Evolutionary conservation across 2,329 filamentous ascomycete genomes (phyloP).

Genomic region (Monilinia aucupariae): DNA sequence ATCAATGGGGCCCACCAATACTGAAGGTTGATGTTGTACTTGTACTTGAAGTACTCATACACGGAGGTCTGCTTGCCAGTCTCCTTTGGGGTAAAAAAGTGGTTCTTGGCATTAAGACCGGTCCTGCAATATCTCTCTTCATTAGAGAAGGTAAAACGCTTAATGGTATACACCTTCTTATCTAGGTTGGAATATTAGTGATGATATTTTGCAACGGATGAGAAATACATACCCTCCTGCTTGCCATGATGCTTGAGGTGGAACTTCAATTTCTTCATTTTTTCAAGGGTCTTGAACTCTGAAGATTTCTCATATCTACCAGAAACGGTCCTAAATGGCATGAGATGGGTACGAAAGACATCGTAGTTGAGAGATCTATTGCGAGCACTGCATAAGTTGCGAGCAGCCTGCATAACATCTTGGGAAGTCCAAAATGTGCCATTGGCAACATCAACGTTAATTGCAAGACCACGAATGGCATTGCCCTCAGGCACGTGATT

Average conservation of each 20-base stretch:
- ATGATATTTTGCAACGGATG: background rate
- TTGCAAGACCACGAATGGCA: slow-evolving; percentile 49
- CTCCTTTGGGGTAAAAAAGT: slow-evolving; percentile 51
- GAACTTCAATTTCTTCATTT: slow-evolving; percentile 52
- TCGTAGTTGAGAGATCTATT: slow-evolving; percentile 27
- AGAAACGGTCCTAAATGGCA: slow-evolving; percentile 19
- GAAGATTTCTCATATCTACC: slow-evolving; percentile 38
- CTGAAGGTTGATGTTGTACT: slow-evolving; percentile 48
- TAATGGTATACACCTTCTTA: slow-evolving; percentile 48
- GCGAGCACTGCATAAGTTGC: slow-evolving; percentile 30
- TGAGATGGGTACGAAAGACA: slow-evolving; percentile 25
- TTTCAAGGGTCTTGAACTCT: slow-evolving; percentile 50
- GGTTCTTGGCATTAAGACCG: slow-evolving; percentile 47
- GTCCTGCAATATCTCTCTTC: slow-evolving; percentile 38
- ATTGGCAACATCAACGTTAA: slow-evolving; percentile 91
- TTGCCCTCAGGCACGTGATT: slow-evolving; percentile 42
- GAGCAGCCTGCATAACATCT: slow-evolving; percentile 36
- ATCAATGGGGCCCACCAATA: slow-evolving; percentile 51
- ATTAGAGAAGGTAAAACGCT: slow-evolving; percentile 43
- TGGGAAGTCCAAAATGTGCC: slow-evolving; percentile 72
- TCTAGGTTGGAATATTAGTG: slow-evolving; percentile 28
- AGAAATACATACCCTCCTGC: slow-evolving; percentile 29
- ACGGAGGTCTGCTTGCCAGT: slow-evolving; percentile 40
- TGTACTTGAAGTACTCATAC: slow-evolving; percentile 50
- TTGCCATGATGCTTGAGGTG: slow-evolving; percentile 50